Base-by-base conservation (phyloP, 331 rosid species). In the Malus hybrid region DNA sequence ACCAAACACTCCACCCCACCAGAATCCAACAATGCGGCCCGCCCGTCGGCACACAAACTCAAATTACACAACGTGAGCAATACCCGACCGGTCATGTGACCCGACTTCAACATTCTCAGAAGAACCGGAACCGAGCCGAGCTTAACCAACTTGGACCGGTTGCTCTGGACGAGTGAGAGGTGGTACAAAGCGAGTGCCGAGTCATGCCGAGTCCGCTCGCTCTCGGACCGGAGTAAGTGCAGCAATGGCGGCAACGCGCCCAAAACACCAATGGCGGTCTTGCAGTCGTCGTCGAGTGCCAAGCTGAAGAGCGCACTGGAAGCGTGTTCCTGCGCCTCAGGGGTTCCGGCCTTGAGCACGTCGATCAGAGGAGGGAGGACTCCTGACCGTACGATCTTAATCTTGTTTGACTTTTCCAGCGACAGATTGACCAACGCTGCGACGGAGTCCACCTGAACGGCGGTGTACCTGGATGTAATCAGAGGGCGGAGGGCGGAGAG, bases 311-410 rank as follows among this genome's bases (percentile, higher is more conserved):
- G 77, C 28, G 90, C 99, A 36, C 93, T 90, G 65, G 85, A 80
- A 56, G 96, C 93, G 73, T 90, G 97, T 70, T 92, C 99, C 80
- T 89, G 99, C 73, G 89, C 91, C 81, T 90, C 97, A 67, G 86
- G 60, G 19, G 84, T 85, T 74, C 99, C 99, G 0, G 78, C 73
- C 76, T 80, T 94, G 57, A 94, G 59, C 7, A 81, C 92, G 34
- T 89, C 89, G 7, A 94, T 82, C 86, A 94, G 60, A 18, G 86
- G 90, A 2, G 97, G 99, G 50, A 94, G 89, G 8, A 94, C 75
- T 56, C 99, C 99, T 10, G 97, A 90, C 74, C 99, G 93, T 28
- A 94, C 89, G 80, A 94, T 94, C 86, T 83, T 94, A 20, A 87
- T 87, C 77, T 90, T 94, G 83, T 92, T 94, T 29, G 64, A 10